Conservation (phyloP, 257 asterid species). For the Schizonepeta tenuifolia region DNA sequence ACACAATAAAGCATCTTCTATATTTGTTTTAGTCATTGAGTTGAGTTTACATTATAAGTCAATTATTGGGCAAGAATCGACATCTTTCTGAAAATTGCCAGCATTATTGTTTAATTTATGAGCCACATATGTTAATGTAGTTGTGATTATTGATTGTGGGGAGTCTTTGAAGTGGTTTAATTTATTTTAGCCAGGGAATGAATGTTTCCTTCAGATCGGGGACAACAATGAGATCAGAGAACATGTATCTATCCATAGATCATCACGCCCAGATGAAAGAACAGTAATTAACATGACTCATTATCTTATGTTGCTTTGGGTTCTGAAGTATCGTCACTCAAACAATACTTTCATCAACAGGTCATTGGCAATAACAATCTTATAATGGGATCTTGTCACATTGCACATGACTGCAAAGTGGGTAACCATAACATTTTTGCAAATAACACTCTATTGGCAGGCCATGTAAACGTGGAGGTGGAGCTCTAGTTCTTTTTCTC, state of each 20-base stretch:
- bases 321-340: constrained; percentile 15
- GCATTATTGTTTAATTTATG: constrained; percentile 10
- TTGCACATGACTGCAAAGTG: constrained; percentile 96
- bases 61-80: background rate
- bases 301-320: constrained; percentile 1
- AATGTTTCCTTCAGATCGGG: constrained; percentile 92
- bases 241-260: constrained; percentile 82
- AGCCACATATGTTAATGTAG: constrained; percentile 7
- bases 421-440: constrained; percentile 83
- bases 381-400: constrained; percentile 96
- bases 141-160: constrained; percentile 15
- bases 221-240: constrained; percentile 92
- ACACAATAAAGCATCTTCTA: background rate
- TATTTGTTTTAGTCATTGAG: background rate
- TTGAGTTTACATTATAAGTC: constrained; percentile 2
- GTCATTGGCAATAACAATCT: constrained; percentile 85
- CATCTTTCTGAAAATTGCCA: background rate
- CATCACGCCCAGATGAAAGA: constrained; percentile 72
- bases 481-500: constrained; percentile 20
- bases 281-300: constrained; percentile 56
- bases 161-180: constrained; percentile 26
- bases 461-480: constrained; percentile 94
- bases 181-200: constrained; percentile 73
- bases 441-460: constrained; percentile 88
- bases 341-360: constrained; percentile 46